Evolutionary conservation across 257 asterid genomes (phyloP).

Genomic region (Solanum pimpinellifolium): DNA sequence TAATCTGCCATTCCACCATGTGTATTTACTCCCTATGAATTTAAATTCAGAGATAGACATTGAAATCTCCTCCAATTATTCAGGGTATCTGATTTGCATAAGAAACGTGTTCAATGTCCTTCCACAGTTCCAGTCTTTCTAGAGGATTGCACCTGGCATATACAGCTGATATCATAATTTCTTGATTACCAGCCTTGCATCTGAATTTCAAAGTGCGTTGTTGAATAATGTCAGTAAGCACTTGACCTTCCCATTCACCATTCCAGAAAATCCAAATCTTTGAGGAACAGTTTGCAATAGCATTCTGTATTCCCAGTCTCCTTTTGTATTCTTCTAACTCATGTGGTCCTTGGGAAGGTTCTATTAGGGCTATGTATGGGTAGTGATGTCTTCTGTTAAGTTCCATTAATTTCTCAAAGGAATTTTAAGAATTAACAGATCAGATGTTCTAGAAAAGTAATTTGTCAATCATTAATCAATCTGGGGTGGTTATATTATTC

Average conservation of each 20-base stretch:
- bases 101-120: neutral
- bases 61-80: neutral
- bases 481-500: neutral
- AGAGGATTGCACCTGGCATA: neutral
- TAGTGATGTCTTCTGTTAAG: neutral
- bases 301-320: neutral
- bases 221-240: neutral
- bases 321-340: neutral
- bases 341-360: neutral
- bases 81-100: neutral
- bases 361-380: neutral
- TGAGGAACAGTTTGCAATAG: neutral
- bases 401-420: neutral
- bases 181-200: neutral
- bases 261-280: neutral
- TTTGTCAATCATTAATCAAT: neutral
- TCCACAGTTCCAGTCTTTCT: neutral
- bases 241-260: neutral
- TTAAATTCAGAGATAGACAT: neutral
- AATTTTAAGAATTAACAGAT: neutral
- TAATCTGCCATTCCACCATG: neutral
- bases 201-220: neutral
- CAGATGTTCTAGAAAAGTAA: neutral
- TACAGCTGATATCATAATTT: neutral
- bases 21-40: neutral